Evolutionary conservation across 148 eudicot species (phyloP).

Genomic region (Camellia lanceoleosa): DNA sequence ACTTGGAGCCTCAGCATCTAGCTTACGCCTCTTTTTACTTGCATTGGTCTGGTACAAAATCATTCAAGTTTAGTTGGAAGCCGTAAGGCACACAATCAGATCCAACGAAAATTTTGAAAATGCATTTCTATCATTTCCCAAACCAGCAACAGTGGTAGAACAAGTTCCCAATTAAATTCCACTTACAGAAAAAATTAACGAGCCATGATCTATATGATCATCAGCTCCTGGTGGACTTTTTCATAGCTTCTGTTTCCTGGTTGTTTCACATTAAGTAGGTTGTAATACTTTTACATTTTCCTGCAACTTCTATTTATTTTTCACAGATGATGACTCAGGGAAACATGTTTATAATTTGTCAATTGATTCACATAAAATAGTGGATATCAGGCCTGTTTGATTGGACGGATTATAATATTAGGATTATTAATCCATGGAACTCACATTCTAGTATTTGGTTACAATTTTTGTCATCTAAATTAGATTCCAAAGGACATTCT

Average conservation of each 20-base stretch:
- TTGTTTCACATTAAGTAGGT: neutral
- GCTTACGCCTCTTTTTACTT: slow-evolving; percentile 73
- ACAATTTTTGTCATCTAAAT: too few species aligned
- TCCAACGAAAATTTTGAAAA: neutral
- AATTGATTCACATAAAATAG: neutral
- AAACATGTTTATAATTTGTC: neutral
- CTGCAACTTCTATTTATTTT: neutral
- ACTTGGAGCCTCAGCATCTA: slow-evolving; percentile 56
- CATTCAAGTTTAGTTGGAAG: neutral
- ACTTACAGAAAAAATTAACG: neutral
- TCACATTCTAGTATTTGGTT: too few species aligned
- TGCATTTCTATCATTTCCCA: neutral
- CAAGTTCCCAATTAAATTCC: neutral
- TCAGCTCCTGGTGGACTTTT: neutral
- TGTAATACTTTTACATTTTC: neutral
- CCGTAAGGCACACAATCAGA: neutral
- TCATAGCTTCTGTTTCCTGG: neutral
- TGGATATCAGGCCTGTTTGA: neutral
- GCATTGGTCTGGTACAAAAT: slow-evolving; percentile 57
- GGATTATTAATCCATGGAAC: too few species aligned
- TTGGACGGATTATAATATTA: too few species aligned
- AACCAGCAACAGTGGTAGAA: neutral
- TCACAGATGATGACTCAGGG: neutral
- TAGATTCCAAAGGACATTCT: too few species aligned
- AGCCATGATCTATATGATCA: neutral